Evolutionary conservation across 495 filamentous ascomycete species (phyloP), one percentile per base, ranked within the genome.

Genomic region (Annulohypoxylon bovei): DNA sequence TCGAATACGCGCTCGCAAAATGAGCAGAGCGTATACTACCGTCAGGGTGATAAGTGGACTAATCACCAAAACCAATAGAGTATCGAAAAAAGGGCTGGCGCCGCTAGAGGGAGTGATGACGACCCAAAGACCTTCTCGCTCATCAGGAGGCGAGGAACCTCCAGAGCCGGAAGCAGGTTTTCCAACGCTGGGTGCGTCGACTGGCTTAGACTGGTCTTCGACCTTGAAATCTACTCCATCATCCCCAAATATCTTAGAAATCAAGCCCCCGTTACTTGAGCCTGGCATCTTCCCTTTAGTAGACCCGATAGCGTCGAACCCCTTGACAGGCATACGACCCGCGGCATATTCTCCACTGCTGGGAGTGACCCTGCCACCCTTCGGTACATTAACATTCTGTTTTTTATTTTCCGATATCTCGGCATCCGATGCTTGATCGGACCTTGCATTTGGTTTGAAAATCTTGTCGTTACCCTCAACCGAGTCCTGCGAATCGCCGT

Each of bases 31-130:
- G 76, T 99, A 99, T 1, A 99, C 96, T 16, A 98, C 89, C 1
- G 93, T 94, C 63, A 99, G 79, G 1, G 95, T 99, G 58, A 98
- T 89, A 6, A 99, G 80, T 4, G 95, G 95, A 76, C 93, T 97
- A 32, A 98, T 87, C 28, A 98, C 94, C 11, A 99, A 84, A 8
- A 99, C 94, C 35, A 98, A 80, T 4, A 98, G 88, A 0, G 96
- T 99, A 75, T 99, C 95, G 61, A 98, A 95, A 80, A 99, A 97
- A 0, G 95, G 94, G 59, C 89, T 95, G n/a, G 92, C 91, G 57
- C 93, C 93, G 79, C 89, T 93, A 6, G 94, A 93, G 12, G 94
- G 95, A 0, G 94, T 95, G 59, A 99, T 86, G 1, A 94, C 96
- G 27, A 99, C 92, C 96, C 96, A 98, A 4, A 99, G 86, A 7